Evolutionary conservation across 495 filamentous ascomycete genomes (phyloP), one percentile per base, ranked within the genome.

Genomic region (Lasiosphaeria miniovina): DNA sequence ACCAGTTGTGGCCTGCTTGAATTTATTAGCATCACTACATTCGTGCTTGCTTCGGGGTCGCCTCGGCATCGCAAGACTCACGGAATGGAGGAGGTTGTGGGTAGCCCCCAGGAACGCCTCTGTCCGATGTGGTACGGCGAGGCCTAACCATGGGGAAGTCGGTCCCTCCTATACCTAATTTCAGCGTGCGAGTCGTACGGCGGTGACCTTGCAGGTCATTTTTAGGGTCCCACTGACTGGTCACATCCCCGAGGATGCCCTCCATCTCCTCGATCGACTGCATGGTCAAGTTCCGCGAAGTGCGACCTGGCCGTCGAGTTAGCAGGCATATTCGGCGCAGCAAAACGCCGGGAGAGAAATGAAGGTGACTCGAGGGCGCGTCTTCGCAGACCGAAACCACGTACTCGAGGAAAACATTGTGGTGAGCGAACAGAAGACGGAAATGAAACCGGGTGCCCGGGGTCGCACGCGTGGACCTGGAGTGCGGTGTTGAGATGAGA

Each of bases 41-140:
- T 45, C 40, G n/a, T 45, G 40, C 40, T 24, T 4, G 7, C 12
- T 5, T 11, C 43, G 3, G 15, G 0, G 11, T n/a, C 8, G 38
- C 38, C 7, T 41, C 38, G 38, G 7, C 38, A 12, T 3, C 7
- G 38, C 38, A 41, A 41, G 3, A 62, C 67, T 63, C 46, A 69
- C 67, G 40, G 41, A 69, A 69, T 8, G 60, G 40, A 3, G 65
- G 58, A 3, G 67, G 62, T 4, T 34, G 24, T 8, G 36, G 60
- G 35, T 67, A 69, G 38, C 17, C 15, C 17, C 34, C 43, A 49
- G 15, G 36, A 55, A 12, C 36, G 41, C 41, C 41, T 11, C 46
- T 17, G 46, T 49, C 46, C 14, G 46, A 49, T 45, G 4, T 11
- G 8, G 45, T 46, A 15, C 33, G 33, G 4, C 49, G 57, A 12